Evolutionary conservation across 2,329 filamentous ascomycete species (phyloP).

Genomic region (Chaetomiaceae sp.): DNA sequence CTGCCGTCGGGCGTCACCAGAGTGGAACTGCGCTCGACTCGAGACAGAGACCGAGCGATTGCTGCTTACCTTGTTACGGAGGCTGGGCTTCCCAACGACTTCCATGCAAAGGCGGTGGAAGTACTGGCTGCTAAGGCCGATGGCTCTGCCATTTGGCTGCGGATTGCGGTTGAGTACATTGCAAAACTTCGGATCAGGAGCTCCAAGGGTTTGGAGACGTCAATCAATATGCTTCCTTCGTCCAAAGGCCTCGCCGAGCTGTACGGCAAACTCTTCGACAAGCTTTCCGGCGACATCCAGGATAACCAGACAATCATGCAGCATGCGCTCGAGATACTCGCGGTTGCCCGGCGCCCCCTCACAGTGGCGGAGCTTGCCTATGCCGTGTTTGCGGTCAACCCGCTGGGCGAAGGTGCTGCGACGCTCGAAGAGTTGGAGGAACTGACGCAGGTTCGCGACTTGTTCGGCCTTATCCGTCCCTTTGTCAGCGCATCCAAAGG

Average conservation of each 20-base stretch:
- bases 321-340: neutral
- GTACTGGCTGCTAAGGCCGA: neutral
- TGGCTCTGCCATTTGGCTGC: constrained; percentile 3
- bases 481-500: neutral
- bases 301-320: neutral
- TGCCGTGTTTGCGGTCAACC: neutral
- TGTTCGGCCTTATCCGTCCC: neutral
- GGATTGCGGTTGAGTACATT: neutral
- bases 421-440: neutral
- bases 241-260: neutral
- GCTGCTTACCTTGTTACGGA: neutral
- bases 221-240: neutral
- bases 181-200: neutral
- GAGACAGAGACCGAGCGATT: neutral
- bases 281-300: neutral
- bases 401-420: neutral
- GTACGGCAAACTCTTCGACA: neutral
- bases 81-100: neutral
- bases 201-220: neutral
- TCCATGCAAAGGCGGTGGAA: neutral
- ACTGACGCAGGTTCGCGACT: neutral
- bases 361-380: neutral
- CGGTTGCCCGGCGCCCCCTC: neutral
- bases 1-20: neutral
- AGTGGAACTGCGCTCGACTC: neutral